Evolutionary conservation across 805 yeast species (phyloP), one percentile per base, ranked within the genome.

Genomic region (Starmerella vitae): DNA sequence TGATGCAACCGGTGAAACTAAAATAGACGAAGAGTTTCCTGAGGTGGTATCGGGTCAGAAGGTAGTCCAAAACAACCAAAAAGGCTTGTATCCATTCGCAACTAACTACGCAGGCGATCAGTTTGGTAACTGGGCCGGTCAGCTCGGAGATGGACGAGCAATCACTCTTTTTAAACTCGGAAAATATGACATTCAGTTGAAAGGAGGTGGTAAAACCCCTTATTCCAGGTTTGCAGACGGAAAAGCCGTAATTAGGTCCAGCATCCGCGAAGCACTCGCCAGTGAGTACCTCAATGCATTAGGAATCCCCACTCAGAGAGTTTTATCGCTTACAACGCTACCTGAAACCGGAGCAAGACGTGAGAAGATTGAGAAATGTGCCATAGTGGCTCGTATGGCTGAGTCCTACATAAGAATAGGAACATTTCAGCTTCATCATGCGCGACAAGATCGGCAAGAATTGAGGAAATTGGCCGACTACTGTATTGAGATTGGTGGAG

Each of bases 181-280:
- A 5, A 56, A 59, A 26, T 76, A 67, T 50, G 88, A 78, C 46
- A 48, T 88, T 2, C 97, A 88, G 60, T 60, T 88, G 46, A 88
- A 88, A 61, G 98, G 98, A 0, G 74, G 91, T 3, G 98, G 98
- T 0, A 64, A 71, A 48, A 88, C 97, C 0, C 95, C 97, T 1
- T 88, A 70, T 57, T 80, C 94, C 0, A 68, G 98, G 43, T 88
- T 86, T 66, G 97, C 95, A 0, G 98, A 88, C 60, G 98, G 98
- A 3, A 84, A 83, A 54, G 96, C 97, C 0, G 93, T 85, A 5
- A 52, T 88, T 24, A 62, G 95, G 44, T 84, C 96, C 2, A 76
- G 93, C 34, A 74, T 91, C 27, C 66, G 97, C 26, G 98, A 88
- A 56, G 86, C 81, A 43, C 66, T 88, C 35, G 78, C 81, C 1